Evolutionary conservation across 371 early-diverging fungal genomes (phyloP).

Genomic region (Apophysomyces variabilis): DNA sequence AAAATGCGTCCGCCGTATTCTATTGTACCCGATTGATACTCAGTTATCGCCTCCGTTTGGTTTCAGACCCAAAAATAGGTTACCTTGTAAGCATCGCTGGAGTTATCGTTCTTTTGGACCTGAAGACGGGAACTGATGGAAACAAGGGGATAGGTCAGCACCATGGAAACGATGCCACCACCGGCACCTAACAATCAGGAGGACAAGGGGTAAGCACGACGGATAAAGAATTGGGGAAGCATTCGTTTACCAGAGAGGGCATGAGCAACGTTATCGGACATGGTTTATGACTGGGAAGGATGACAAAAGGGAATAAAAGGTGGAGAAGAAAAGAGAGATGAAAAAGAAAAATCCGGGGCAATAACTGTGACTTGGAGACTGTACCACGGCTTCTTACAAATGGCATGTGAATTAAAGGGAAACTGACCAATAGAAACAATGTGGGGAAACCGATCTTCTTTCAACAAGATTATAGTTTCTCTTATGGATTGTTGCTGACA

Average conservation of each 20-base stretch:
- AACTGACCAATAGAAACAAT: conserved; percentile 13
- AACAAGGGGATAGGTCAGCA: conserved; percentile 92
- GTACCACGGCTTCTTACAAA: conserved; percentile 6
- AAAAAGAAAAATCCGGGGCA: conserved; percentile 16
- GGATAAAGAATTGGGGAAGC: background rate
- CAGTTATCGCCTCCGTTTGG: background rate
- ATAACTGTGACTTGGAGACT: conserved; percentile 7
- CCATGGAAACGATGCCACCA: conserved; percentile 95
- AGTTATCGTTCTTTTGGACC: conserved; percentile 75
- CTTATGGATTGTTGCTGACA: conserved; percentile 14
- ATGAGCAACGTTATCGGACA: conserved; percentile 95
- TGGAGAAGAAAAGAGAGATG: conserved; percentile 20
- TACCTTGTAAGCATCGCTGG: conserved; percentile 70
- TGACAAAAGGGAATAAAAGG: conserved; percentile 6
- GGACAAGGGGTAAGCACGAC: background rate
- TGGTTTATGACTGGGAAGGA: conserved; percentile 31
- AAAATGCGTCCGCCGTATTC: conserved; percentile 77
- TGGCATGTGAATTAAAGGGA: conserved; percentile 11
- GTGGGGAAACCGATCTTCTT: conserved; percentile 15
- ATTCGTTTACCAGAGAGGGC: conserved; percentile 56
- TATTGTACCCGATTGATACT: conserved; percentile 24
- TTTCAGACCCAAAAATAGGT: conserved; percentile 11
- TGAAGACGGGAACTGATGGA: conserved; percentile 91
- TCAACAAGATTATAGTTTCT: background rate
- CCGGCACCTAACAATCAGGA: conserved; percentile 76